Percentiles rank a stretch among this genome's conserved stretches.
These are phyloP conservation scores for Eutrema salsugineum DNA, from an alignment of 441 rosid genomes.

Conservation along the genomic window DNA sequence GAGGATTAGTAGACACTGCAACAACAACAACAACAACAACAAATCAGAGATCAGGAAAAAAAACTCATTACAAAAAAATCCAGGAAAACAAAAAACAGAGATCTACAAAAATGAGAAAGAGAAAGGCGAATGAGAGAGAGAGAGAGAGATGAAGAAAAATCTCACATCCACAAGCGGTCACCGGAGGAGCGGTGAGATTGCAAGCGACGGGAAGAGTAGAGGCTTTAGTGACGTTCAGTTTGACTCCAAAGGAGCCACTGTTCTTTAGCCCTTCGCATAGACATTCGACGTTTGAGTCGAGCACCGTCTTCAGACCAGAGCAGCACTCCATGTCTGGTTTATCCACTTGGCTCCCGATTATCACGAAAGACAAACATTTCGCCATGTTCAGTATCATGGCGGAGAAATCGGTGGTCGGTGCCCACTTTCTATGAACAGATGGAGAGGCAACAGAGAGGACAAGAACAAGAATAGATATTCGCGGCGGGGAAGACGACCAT, in stretches of 20 bases:
- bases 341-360: slow-evolving; percentile 40
- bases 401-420: slow-evolving; percentile 43
- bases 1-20: slow-evolving; percentile 1
- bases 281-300: slow-evolving; percentile 47
- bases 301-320: slow-evolving; percentile 51
- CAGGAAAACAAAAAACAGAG: background rate
- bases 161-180: slow-evolving; percentile 9
- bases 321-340: slow-evolving; percentile 59
- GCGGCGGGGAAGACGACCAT: slow-evolving; percentile 1
- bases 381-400: slow-evolving; percentile 42
- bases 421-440: background rate
- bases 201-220: slow-evolving; percentile 54
- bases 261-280: slow-evolving; percentile 64
- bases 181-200: slow-evolving; percentile 21
- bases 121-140: background rate
- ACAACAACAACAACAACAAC: background rate
- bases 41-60: background rate
- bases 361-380: slow-evolving; percentile 59
- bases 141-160: background rate
- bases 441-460: background rate
- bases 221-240: slow-evolving; percentile 67
- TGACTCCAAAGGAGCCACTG: slow-evolving; percentile 53
- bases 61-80: too few species aligned
- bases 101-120: background rate
- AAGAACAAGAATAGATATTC: background rate